Base-by-base conservation (phyloP, 352 stramenopile genomes). In the Blastocystis hominis region DNA sequence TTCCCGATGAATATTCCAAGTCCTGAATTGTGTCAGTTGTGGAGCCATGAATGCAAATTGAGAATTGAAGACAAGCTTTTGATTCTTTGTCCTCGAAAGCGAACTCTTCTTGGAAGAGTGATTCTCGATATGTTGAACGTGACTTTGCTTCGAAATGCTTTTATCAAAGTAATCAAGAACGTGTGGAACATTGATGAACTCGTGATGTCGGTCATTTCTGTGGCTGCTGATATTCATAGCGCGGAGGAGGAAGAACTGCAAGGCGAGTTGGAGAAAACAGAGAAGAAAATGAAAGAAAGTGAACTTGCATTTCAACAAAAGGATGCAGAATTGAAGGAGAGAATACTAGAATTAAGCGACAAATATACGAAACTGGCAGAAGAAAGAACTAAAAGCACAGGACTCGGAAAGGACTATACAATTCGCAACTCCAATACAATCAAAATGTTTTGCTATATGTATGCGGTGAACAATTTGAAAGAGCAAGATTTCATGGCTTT, bases 61-160 rank as follows among this genome's bases (percentile, higher is more conserved):
- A 61, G 53, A 17, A 17, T 75, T 15, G 38, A 0, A 34, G 63
- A 75, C 5, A 75, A 46, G 63, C 24, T 75, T 15, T 24, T 46
- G 42, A n/a, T 75, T 46, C n/a, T 75, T 53, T 75, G 63, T 75
- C 63, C 63, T 53, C 5, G 63, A 42, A 53, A 75, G 63, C n/a
- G 63, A 42, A 53, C 17, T 7, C 15, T 34, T 17, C 1, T 75
- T 20, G 63, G 42, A 75, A 53, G 42, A 40, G 63, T 75, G 5
- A 34, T 75, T 20, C 30, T 75, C 0, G 63, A 75, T 34, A 75
- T 75, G 5, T 34, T 53, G 34, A 75, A 75, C 15, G 44, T 17
- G 6, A 53, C 36, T 20, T 9, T 10, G 15, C 63, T 75, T 46
- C 1, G 1, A 9, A 20, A 75, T 46, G 30, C 63, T 53, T 13